These are phyloP conservation scores for Mortierella sp. DNA, from an alignment of 371 early-diverging fungal genomes.

Conservation along the genomic window DNA sequence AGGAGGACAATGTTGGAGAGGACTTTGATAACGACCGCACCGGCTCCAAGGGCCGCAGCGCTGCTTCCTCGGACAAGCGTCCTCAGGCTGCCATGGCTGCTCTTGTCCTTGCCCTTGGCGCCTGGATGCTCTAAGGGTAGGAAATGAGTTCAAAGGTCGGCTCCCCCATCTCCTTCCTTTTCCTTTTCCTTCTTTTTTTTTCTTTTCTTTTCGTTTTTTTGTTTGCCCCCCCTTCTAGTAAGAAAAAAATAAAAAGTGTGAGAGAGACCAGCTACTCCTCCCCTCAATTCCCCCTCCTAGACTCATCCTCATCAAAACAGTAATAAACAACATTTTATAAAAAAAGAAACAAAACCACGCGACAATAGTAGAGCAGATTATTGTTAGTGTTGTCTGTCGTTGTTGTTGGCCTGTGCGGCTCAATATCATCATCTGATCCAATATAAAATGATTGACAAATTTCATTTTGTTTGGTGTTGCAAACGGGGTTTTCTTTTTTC, in stretches of 20 bases:
- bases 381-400: too few species aligned
- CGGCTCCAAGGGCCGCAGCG: neutral
- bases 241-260: slow-evolving; percentile 15
- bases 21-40: neutral
- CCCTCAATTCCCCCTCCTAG: neutral
- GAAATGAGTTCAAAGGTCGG: neutral
- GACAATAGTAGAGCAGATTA: too few species aligned
- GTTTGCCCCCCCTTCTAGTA: slow-evolving; percentile 19
- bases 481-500: too few species aligned
- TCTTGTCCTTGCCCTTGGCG: neutral
- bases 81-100: neutral
- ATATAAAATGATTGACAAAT: too few species aligned
- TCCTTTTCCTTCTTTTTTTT: neutral
- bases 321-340: neutral
- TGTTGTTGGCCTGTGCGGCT: neutral
- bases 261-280: too few species aligned
- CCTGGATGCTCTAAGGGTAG: neutral
- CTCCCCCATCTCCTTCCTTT: too few species aligned
- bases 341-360: neutral
- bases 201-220: neutral
- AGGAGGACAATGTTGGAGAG: slow-evolving; percentile 19
- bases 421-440: too few species aligned
- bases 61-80: neutral
- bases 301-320: neutral
- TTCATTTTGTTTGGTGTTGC: too few species aligned